Percentiles rank a stretch among this genome's conserved stretches.
Evolutionary conservation across 2,329 filamentous ascomycete genomes (phyloP).

Genomic region (Ambrosiella beaveri): DNA sequence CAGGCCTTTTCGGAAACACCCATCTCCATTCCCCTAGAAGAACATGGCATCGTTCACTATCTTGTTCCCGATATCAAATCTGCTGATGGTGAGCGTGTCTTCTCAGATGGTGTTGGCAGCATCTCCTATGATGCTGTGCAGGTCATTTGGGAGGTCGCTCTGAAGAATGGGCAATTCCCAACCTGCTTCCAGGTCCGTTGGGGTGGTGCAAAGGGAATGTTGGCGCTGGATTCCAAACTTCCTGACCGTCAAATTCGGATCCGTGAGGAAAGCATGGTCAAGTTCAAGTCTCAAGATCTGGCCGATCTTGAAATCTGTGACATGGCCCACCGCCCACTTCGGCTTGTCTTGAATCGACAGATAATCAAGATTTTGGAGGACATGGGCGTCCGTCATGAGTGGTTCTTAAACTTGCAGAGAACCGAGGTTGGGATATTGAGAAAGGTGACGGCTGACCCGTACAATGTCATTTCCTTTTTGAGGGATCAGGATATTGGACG

Average conservation of each 20-base stretch:
- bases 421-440: slow-evolving; percentile 44
- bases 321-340: slow-evolving; percentile 46
- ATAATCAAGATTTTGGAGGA: slow-evolving; percentile 80
- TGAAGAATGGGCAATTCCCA: slow-evolving; percentile 30
- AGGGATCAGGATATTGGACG: slow-evolving; percentile 43
- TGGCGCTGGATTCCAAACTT: slow-evolving; percentile 49
- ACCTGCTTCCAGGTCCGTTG: slow-evolving; percentile 61
- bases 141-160: slow-evolving; percentile 40
- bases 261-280: slow-evolving; percentile 57
- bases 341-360: slow-evolving; percentile 57
- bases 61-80: slow-evolving; percentile 36
- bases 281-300: slow-evolving; percentile 44
- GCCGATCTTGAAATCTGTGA: slow-evolving; percentile 55
- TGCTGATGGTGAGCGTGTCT: slow-evolving; percentile 34
- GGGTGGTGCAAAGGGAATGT: slow-evolving; percentile 61
- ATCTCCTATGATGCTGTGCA: slow-evolving; percentile 44
- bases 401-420: slow-evolving; percentile 48
- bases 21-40: slow-evolving; percentile 36
- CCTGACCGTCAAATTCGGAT: slow-evolving; percentile 41
- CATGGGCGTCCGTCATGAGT: slow-evolving; percentile 38
- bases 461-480: slow-evolving; percentile 51
- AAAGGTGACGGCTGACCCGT: slow-evolving; percentile 35
- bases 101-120: slow-evolving; percentile 67
- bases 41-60: slow-evolving; percentile 20
- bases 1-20: slow-evolving; percentile 62